Base-by-base conservation (phyloP, 345 rosid genomes). In the Reutealis trisperma region DNA sequence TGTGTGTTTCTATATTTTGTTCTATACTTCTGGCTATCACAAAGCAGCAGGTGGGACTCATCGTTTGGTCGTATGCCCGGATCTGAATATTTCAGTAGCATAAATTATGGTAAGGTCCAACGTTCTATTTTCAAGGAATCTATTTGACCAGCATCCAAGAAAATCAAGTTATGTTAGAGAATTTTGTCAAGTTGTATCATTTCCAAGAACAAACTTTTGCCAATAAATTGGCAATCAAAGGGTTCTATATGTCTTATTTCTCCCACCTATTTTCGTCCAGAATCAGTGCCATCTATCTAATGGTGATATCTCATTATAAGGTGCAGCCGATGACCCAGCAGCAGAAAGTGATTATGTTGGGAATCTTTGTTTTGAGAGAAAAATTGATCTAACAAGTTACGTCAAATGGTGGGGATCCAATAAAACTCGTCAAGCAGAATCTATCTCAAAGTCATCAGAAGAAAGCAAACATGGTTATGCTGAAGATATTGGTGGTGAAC, bases 391-490 rank as follows among this genome's bases (percentile, higher is more conserved):
- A 66, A 91, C 99, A 55, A 84, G 88, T 76, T 85, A 89, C 74
- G 87, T 96, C 76, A 96, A 93, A 80, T 96, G 99, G 99, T 93
- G 99, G 98, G 92, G 94, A 15, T 77, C 86, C 37, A 90, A 86
- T 82, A 93, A 86, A 86, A 76, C 81, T 79, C 92, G 97, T 78
- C 97, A 87, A 73, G 80, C 85, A 45, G 97, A 93, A 67, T 80
- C 93, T 49, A 78, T 86, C 34, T 59, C 89, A 61, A 96, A 89
- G 77, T 87, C 90, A 69, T 87, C 87, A 19, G 97, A 90, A 45
- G 94, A 91, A 75, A 72, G 82, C 66, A 96, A 83, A 77, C 87
- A 80, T 70, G 85, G 84, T 63, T 83, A 63, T 67, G 79, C 83
- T 2, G 97, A 96, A 78, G 98, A 91, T 77, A 68, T 88, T 19